Percentiles rank a stretch among this genome's conserved stretches.
Conservation (phyloP, 176 grass and related monocot genomes). For the Phoenix roebelenii region DNA sequence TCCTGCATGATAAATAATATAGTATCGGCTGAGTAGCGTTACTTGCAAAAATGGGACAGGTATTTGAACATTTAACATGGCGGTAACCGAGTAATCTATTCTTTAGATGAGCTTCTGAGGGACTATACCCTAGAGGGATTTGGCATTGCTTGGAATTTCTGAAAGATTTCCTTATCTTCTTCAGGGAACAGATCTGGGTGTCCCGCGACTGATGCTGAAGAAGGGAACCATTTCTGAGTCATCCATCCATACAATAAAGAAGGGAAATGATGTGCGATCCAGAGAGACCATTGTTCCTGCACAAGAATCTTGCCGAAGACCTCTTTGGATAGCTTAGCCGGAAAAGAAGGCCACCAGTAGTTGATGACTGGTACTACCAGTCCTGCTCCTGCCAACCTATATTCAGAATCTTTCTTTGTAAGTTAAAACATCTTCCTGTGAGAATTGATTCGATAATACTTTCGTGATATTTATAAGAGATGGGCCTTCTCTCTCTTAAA, state of each 20-base stretch:
- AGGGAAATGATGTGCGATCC: constrained; percentile 49
- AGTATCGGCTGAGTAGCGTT: no score
- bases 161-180: constrained; percentile 30
- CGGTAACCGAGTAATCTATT: background rate
- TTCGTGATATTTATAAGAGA: no score
- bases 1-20: no score
- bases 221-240: constrained; percentile 38
- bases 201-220: constrained; percentile 13
- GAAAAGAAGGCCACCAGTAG: constrained; percentile 66
- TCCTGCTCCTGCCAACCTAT: constrained; percentile 38
- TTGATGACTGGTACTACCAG: constrained; percentile 51
- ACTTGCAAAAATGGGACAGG: no score
- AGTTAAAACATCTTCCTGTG: no score
- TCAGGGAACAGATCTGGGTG: constrained; percentile 24
- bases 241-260: constrained; percentile 45
- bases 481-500: no score
- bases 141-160: constrained; percentile 1
- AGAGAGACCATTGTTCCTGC: constrained; percentile 26
- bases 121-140: constrained; percentile 13
- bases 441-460: no score
- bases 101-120: background rate
- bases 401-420: no score
- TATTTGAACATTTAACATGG: no score
- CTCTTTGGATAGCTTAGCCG: constrained; percentile 15
- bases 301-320: constrained; percentile 26